Percentiles rank a stretch among this genome's conserved stretches.
Evolutionary conservation across 495 filamentous ascomycete species (phyloP).

Genomic region (Astrocystis sublimbata): DNA sequence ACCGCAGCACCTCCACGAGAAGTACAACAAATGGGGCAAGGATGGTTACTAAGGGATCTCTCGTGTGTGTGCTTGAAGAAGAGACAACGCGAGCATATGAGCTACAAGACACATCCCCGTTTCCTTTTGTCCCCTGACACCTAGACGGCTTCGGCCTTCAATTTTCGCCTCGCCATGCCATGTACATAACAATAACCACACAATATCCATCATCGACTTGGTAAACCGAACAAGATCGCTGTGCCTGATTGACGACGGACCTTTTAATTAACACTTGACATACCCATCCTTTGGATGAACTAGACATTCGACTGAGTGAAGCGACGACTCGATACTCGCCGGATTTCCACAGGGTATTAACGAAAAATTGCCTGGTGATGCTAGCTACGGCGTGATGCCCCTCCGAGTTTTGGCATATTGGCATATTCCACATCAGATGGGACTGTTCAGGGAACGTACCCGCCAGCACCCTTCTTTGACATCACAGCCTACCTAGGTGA

Average conservation of each 20-base stretch:
- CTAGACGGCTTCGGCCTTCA: slow-evolving; percentile 12
- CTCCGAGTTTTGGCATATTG: neutral
- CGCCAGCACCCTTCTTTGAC: too few relatives aligned
- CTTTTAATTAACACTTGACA: neutral
- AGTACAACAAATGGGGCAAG: slow-evolving; percentile 99
- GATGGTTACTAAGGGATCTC: slow-evolving; percentile 46
- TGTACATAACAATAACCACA: slow-evolving; percentile 18
- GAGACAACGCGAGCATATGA: slow-evolving; percentile 10
- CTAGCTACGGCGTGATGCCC: neutral
- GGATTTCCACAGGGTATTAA: neutral
- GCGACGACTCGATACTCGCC: too few relatives aligned
- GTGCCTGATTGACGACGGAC: neutral
- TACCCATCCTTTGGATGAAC: too few relatives aligned
- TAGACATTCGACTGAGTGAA: too few relatives aligned
- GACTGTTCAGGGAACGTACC: too few relatives aligned
- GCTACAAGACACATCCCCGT: slow-evolving; percentile 4
- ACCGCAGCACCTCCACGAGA: slow-evolving; percentile 86
- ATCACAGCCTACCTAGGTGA: too few relatives aligned
- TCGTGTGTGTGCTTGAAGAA: neutral
- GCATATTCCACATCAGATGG: neutral
- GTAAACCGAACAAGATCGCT: neutral
- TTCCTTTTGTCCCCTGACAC: slow-evolving; percentile 11
- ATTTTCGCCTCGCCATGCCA: neutral
- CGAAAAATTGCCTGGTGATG: neutral
- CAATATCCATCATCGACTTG: slow-evolving; percentile 4